Evolutionary conservation across 2,329 filamentous ascomycete species (phyloP).

Genomic region (Clarireedia paspali): DNA sequence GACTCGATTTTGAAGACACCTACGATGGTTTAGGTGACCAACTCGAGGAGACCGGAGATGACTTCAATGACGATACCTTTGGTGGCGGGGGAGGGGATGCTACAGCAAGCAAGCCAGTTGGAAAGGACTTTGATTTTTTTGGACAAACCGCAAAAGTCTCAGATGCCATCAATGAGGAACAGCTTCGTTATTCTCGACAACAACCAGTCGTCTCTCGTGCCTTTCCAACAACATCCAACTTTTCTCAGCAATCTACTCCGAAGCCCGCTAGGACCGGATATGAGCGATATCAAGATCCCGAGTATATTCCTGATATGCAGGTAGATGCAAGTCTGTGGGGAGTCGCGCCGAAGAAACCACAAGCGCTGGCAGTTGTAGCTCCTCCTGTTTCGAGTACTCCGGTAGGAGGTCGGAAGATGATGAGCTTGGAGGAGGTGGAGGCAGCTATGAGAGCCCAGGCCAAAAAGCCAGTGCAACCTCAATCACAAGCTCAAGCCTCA

Average conservation of each 20-base stretch:
- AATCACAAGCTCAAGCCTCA: constrained; percentile 14
- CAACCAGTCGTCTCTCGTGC: constrained; percentile 49
- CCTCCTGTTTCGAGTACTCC: constrained; percentile 26
- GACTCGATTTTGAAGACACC: constrained; percentile 89
- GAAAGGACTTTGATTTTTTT: constrained; percentile 96
- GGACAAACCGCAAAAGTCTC: constrained; percentile 84
- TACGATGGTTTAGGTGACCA: constrained; percentile 91
- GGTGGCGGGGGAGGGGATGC: constrained; percentile 43
- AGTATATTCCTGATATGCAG: constrained; percentile 81
- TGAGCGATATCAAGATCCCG: constrained; percentile 80
- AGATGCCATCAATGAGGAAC: constrained; percentile 82
- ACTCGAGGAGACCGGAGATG: constrained; percentile 87
- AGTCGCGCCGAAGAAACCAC: constrained; percentile 53
- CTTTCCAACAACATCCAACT: constrained; percentile 33
- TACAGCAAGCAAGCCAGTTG: constrained; percentile 46
- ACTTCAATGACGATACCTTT: constrained; percentile 96
- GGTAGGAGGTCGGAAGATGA: constrained; percentile 58
- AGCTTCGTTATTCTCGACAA: constrained; percentile 73
- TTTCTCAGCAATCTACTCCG: constrained; percentile 33
- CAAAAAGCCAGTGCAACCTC: constrained; percentile 38
- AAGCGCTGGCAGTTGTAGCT: constrained; percentile 22
- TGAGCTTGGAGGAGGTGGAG: constrained; percentile 96
- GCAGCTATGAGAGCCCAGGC: constrained; percentile 76
- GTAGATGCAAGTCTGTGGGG: constrained; percentile 94
- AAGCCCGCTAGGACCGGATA: constrained; percentile 75